Evolutionary conservation across 768 basidiomycete genomes (phyloP).

Genomic region (Asterophora lycoperdoides): DNA sequence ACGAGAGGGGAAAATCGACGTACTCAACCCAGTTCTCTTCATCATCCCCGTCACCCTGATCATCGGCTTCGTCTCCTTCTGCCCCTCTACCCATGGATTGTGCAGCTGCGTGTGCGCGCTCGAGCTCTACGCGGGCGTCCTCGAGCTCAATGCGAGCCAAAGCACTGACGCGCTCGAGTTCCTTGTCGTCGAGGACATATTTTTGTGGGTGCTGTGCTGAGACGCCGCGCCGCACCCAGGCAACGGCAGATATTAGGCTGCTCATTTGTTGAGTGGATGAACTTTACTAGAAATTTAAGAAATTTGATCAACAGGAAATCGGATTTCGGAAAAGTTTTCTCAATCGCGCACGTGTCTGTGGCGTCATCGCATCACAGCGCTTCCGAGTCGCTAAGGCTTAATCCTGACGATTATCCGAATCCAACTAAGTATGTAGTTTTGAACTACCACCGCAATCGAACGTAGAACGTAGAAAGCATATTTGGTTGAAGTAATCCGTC

Average conservation of each 20-base stretch:
- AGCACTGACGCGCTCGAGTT: slow-evolving; percentile 84
- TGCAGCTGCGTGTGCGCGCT: slow-evolving; percentile 75
- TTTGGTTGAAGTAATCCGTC: too few relatives aligned
- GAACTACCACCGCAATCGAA: too few relatives aligned
- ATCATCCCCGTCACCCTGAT: slow-evolving; percentile 47
- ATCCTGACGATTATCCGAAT: too few relatives aligned
- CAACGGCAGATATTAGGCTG: slow-evolving; percentile 68
- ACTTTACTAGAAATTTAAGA: too few relatives aligned
- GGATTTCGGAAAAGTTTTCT: slow-evolving; percentile 3
- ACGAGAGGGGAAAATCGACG: slow-evolving; percentile 34
- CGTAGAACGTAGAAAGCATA: too few relatives aligned
- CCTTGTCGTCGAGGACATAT: slow-evolving; percentile 87
- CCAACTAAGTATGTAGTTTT: too few relatives aligned
- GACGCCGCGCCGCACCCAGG: slow-evolving; percentile 82
- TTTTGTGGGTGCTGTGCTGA: slow-evolving; percentile 72
- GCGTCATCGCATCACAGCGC: too few relatives aligned
- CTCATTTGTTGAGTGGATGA: slow-evolving; percentile 43
- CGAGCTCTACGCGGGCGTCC: slow-evolving; percentile 81
- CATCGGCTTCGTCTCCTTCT: slow-evolving; percentile 64
- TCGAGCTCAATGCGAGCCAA: slow-evolving; percentile 86
- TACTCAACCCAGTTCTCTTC: slow-evolving; percentile 84
- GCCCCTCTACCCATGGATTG: slow-evolving; percentile 64
- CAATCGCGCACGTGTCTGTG: too few relatives aligned
- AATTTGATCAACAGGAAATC: slow-evolving; percentile 2
- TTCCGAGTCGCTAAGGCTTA: too few relatives aligned